Evolutionary conservation across 2,329 filamentous ascomycete species (phyloP).

Genomic region (Zymoseptoria tritici): DNA sequence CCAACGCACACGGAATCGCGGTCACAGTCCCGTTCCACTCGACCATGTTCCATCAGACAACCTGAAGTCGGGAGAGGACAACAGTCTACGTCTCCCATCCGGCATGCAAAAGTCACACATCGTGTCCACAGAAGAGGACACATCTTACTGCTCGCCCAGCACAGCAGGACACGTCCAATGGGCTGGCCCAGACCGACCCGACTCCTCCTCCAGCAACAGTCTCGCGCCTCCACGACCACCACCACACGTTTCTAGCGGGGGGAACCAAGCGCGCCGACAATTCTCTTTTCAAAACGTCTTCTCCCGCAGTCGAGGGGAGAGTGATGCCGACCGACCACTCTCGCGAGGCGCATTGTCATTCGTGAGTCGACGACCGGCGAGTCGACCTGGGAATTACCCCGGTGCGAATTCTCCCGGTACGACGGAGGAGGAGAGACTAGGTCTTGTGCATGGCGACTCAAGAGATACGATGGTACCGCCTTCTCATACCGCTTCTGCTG

Average conservation of each 20-base stretch:
- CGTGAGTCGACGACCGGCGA: constrained; percentile 20
- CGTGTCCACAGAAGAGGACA: constrained; percentile 43
- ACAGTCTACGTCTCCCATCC: constrained; percentile 45
- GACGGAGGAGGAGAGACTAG: constrained; percentile 33
- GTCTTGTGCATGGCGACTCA: constrained; percentile 31
- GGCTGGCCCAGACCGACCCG: constrained; percentile 35
- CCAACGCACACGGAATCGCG: constrained; percentile 14
- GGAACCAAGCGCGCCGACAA: constrained; percentile 59
- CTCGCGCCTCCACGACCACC: constrained; percentile 9
- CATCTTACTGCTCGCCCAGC: constrained; percentile 37
- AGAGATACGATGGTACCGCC: constrained; percentile 5
- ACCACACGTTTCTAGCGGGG: neutral
- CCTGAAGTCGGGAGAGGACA: constrained; percentile 29
- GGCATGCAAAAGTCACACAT: constrained; percentile 37
- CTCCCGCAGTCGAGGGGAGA: constrained; percentile 43
- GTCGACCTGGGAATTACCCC: constrained; percentile 11
- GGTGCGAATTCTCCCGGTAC: constrained; percentile 13
- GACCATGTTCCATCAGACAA: constrained; percentile 26
- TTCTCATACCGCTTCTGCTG: neutral
- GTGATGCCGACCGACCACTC: constrained; percentile 24
- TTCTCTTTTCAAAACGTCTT: constrained; percentile 93
- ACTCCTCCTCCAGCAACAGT: constrained; percentile 36
- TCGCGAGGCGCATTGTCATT: constrained; percentile 30
- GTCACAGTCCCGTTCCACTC: constrained; percentile 29
- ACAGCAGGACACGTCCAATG: constrained; percentile 40